phyloP scores from a whole-genome alignment of 2,329 filamentous ascomycete genomes.

The Botrytis paeoniae region DNA sequence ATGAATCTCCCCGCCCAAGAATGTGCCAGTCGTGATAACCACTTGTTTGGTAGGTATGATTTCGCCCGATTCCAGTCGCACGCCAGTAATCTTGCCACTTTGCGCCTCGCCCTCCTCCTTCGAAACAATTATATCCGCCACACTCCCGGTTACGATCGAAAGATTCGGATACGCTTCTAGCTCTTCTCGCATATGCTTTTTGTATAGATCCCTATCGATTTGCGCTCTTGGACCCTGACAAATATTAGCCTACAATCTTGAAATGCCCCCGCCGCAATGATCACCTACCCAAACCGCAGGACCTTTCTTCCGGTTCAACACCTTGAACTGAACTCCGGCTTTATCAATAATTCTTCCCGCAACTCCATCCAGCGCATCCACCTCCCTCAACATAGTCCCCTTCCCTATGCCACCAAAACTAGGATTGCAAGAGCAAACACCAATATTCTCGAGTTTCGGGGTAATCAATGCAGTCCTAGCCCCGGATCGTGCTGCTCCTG shows the following conservation, averaged over 20 bases:
- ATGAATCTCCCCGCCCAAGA: slow-evolving; percentile 93
- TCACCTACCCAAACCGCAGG: slow-evolving; percentile 76
- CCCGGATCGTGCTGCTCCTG: slow-evolving; percentile 83
- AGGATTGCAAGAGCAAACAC: slow-evolving; percentile 94
- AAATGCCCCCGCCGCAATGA: background rate
- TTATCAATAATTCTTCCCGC: slow-evolving; percentile 88
- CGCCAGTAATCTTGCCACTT: slow-evolving; percentile 75
- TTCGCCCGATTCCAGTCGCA: slow-evolving; percentile 83
- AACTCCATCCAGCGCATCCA: slow-evolving; percentile 90
- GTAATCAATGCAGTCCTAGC: slow-evolving; percentile 88
- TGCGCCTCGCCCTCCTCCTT: slow-evolving; percentile 48
- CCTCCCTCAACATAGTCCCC: slow-evolving; percentile 90
- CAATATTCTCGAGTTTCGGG: slow-evolving; percentile 82
- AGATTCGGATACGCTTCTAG: slow-evolving; percentile 74
- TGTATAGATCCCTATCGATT: slow-evolving; percentile 88
- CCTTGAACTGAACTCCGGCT: slow-evolving; percentile 88
- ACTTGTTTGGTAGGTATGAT: slow-evolving; percentile 76
- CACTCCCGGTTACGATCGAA: slow-evolving; percentile 78
- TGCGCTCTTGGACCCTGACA: slow-evolving; percentile 79
- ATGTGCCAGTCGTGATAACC: slow-evolving; percentile 94
- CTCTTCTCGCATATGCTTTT: slow-evolving; percentile 86
- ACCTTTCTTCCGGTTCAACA: slow-evolving; percentile 85
- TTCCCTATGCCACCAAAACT: slow-evolving; percentile 99
- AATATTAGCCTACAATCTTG: background rate
- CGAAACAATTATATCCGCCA: slow-evolving; percentile 84